Evolutionary conservation across 2,329 filamentous ascomycete genomes (phyloP), one percentile per base, ranked within the genome.

Genomic region (Colletotrichum liaoningense): DNA sequence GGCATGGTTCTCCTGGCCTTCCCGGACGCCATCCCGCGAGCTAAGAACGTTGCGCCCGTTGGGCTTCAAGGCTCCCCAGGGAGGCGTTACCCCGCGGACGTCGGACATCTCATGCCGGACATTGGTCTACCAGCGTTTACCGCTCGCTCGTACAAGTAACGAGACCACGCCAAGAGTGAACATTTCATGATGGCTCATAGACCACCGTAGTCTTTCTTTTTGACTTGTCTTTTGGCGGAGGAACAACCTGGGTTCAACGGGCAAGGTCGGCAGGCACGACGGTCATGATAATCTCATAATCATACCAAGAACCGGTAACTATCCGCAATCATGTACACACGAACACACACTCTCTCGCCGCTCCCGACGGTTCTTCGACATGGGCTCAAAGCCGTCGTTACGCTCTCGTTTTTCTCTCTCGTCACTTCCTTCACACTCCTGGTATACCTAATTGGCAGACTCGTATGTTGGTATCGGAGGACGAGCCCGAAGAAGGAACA

Each of bases 331-430:
- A 73, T 73, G 70, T 62, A 57, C 16, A 65, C 46, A 28, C 42
- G 38, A 46, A 30, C 11, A 56, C 35, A 73, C 49, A 81, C 78
- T 24, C 77, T 85, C 28, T 76, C 78, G 5, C 82, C 83, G 4
- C 76, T 85, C 30, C 81, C 82, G 4, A 69, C 75, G 5, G 78
- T 79, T 26, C 78, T 84, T n/a, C 77, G 75, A 16, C 76, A 79
- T 49, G 83, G 83, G 19, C 79, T 84, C 19, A 78, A 79, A 7
- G 82, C 82, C 19, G 80, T 85, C n/a, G 76, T 79, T 58, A 76
- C 78, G 33, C 80, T 83, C 63, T 81, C 79, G 54, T 77, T 81
- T 46, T 66, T 81, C 9, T 84, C 83, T 11, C 83, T 84, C 72
- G 38, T 83, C n/a, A 76, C 82, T 3, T 79, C 79, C 2, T 57